Conservation (phyloP, 2,329 filamentous ascomycete genomes). For the Ophiostoma angusticollis region DNA sequence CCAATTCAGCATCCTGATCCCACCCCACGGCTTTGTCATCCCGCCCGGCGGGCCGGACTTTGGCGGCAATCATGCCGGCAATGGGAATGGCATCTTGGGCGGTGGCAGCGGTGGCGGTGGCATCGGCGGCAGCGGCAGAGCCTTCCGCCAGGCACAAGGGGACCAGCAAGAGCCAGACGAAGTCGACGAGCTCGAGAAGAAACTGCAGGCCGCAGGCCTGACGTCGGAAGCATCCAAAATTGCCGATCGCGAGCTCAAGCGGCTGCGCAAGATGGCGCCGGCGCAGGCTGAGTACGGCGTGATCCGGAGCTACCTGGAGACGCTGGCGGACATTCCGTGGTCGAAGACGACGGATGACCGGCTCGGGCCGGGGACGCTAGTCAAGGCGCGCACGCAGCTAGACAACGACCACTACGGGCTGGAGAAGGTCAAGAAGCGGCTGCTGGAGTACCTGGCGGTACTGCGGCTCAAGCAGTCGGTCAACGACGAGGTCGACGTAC, state of each 20-base stretch:
- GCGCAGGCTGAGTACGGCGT: conserved; percentile 95
- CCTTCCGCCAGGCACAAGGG: neutral
- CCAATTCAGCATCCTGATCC: conserved; percentile 6
- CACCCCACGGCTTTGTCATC: conserved; percentile 13
- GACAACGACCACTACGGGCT: conserved; percentile 94
- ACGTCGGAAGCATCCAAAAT: conserved; percentile 77
- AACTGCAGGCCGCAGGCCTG: conserved; percentile 67
- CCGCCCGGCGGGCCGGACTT: neutral
- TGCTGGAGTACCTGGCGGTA: conserved; percentile 94
- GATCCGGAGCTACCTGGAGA: conserved; percentile 85
- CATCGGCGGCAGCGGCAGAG: conserved; percentile 15
- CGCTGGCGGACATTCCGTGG: conserved; percentile 89
- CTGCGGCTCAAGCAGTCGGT: conserved; percentile 85
- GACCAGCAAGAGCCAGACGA: conserved; percentile 66
- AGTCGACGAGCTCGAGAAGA: conserved; percentile 81
- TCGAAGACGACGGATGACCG: conserved; percentile 71
- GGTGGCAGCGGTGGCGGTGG: conserved; percentile 22
- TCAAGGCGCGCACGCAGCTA: conserved; percentile 72
- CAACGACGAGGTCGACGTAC: conserved; percentile 68
- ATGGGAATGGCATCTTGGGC: conserved; percentile 3
- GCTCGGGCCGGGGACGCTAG: conserved; percentile 67
- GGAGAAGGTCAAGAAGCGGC: conserved; percentile 91
- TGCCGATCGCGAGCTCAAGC: conserved; percentile 77
- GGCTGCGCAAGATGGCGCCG: conserved; percentile 89
- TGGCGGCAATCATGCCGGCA: conserved; percentile 22